Conservation (phyloP, 768 basidiomycete species). For the Auricularia heimuer region DNA sequence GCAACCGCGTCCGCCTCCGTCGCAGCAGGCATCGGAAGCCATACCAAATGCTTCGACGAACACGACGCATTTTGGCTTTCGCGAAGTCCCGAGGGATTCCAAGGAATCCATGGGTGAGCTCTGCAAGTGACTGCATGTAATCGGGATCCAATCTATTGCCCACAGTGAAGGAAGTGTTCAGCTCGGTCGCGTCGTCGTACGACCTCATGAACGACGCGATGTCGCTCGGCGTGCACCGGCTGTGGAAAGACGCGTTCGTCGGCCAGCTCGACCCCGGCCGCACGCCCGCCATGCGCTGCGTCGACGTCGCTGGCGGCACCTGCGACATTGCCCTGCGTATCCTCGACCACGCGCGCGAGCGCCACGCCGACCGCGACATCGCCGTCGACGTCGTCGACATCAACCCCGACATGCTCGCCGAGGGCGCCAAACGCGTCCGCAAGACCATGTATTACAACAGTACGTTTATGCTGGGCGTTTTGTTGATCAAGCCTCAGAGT, state of each 20-base stretch:
- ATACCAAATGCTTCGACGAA: neutral
- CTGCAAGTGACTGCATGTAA: neutral
- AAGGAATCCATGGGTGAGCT: neutral
- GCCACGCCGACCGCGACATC: conserved; percentile 82
- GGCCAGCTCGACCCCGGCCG: conserved; percentile 59
- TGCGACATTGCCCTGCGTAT: conserved; percentile 95
- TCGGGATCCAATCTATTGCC: neutral
- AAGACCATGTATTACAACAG: conserved; percentile 98
- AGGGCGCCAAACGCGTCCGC: conserved; percentile 82
- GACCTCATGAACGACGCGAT: conserved; percentile 99
- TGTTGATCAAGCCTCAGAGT: no score
- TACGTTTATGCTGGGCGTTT: conserved; percentile 28
- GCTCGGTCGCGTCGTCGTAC: conserved; percentile 90
- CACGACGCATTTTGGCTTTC: neutral
- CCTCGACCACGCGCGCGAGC: conserved; percentile 81
- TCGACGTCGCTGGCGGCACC: conserved; percentile 96
- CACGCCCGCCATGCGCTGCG: conserved; percentile 47
- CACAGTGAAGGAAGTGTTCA: conserved; percentile 81
- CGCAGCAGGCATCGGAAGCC: neutral
- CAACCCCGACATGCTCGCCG: conserved; percentile 90
- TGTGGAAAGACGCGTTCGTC: conserved; percentile 95
- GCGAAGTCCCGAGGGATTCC: neutral
- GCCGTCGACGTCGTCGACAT: conserved; percentile 88
- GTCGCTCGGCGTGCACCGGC: conserved; percentile 87
- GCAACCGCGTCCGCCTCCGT: neutral